Evolutionary conservation across 176 grass and related monocot genomes (phyloP).

Genomic region (Aegilops sharonensis): DNA sequence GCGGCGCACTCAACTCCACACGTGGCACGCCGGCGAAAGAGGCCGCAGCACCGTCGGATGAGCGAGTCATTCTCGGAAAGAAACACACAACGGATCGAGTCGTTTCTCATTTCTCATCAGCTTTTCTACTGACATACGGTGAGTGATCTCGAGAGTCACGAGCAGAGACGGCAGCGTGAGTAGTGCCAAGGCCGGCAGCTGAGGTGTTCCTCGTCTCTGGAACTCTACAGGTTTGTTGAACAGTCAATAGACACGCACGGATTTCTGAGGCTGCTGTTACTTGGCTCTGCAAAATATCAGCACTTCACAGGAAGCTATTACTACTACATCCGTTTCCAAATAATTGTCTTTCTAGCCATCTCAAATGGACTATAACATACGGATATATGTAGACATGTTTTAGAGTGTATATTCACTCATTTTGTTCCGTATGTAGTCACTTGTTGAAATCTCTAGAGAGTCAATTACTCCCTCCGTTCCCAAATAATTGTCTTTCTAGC

Average conservation of each 20-base stretch:
- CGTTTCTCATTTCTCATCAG: not conserved
- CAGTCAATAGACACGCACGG: not conserved
- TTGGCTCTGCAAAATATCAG: too few relatives aligned
- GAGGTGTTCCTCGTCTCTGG: not conserved
- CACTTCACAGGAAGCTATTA: not conserved
- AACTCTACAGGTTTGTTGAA: not conserved
- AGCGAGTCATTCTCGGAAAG: not conserved
- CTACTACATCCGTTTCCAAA: too few relatives aligned
- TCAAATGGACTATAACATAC: too few relatives aligned
- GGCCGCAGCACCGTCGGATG: not conserved
- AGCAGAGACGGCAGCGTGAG: not conserved
- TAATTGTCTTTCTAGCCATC: too few relatives aligned
- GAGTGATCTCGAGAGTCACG: not conserved
- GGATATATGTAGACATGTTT: too few relatives aligned
- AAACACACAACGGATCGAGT: not conserved
- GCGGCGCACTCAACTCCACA: slow-evolving; percentile 35
- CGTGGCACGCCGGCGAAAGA: slow-evolving; percentile 12
- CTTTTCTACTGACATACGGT: not conserved
- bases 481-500: too few relatives aligned
- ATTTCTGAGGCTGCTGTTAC: not conserved
- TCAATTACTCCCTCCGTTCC: too few relatives aligned
- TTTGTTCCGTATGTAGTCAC: too few relatives aligned
- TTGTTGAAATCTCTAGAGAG: too few relatives aligned
- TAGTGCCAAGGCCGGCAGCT: not conserved
- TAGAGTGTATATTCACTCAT: too few relatives aligned